These are phyloP conservation scores for Mycosarcoma mackinlayi DNA, from an alignment of 1,284 basidiomycete species.

Conservation along the genomic window DNA sequence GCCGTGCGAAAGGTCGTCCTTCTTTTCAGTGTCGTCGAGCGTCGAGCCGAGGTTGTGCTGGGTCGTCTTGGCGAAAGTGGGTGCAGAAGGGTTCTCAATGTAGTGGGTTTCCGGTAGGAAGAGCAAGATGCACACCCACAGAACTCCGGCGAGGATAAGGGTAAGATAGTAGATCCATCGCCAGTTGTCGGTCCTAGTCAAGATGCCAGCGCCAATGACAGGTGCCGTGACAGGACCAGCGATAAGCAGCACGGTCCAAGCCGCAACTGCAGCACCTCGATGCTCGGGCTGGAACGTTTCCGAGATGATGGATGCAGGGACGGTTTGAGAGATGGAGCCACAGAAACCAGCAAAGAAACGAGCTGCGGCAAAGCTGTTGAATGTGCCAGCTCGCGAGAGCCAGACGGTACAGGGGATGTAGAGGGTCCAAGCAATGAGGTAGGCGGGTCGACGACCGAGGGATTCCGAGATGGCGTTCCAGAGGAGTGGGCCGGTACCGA, in stretches of 20 bases:
- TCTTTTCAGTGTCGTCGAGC: constrained; percentile 19
- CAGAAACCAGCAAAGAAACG: constrained; percentile 53
- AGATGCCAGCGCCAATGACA: constrained; percentile 65
- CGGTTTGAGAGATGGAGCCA: constrained; percentile 35
- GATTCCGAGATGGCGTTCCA: constrained; percentile 56
- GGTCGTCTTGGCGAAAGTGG: neutral
- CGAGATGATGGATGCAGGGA: constrained; percentile 47
- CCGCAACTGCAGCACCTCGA: constrained; percentile 66
- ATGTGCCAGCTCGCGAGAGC: constrained; percentile 58
- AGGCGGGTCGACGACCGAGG: constrained; percentile 66
- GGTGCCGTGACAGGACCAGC: constrained; percentile 66
- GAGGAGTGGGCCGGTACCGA: constrained; percentile 68
- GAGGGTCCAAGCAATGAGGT: constrained; percentile 66
- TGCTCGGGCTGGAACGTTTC: constrained; percentile 59
- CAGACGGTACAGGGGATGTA: constrained; percentile 68
- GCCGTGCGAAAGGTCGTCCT: constrained; percentile 31
- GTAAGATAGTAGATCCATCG: constrained; percentile 66
- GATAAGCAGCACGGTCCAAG: constrained; percentile 60
- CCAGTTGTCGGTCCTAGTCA: constrained; percentile 53
- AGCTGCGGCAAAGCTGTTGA: constrained; percentile 47
- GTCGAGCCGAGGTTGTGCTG: constrained; percentile 1
- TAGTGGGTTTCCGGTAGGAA: constrained; percentile 68
- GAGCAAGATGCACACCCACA: constrained; percentile 60
- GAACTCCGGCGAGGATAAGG: constrained; percentile 61
- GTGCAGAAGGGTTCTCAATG: constrained; percentile 25